Conservation (phyloP, 768 basidiomycete genomes). For the Boletus pseudopeckii region DNA sequence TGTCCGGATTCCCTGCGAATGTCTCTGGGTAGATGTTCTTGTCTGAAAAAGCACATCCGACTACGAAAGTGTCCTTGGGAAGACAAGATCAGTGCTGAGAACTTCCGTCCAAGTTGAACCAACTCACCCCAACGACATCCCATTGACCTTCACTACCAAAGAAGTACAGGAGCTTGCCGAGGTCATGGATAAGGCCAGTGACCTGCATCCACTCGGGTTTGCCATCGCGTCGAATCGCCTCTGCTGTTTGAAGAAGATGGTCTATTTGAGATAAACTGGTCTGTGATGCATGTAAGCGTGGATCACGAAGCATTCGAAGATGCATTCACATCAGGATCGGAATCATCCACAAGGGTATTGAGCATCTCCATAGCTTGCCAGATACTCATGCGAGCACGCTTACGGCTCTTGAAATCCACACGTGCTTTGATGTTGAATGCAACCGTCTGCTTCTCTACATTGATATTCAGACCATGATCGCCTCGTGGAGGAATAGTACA, state of each 20-base stretch:
- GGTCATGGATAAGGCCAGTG: conserved; percentile 82
- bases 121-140: conserved; percentile 85
- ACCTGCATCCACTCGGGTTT: conserved; percentile 94
- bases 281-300: conserved; percentile 35
- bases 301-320: background rate
- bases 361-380: conserved; percentile 89
- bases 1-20: conserved; percentile 72
- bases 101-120: background rate
- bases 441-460: conserved; percentile 79
- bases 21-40: conserved; percentile 80
- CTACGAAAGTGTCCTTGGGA: conserved; percentile 68
- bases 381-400: conserved; percentile 73
- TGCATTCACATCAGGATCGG: conserved; percentile 73
- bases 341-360: conserved; percentile 84
- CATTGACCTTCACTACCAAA: conserved; percentile 89
- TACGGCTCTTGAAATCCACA: conserved; percentile 63
- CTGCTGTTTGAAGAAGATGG: conserved; percentile 89
- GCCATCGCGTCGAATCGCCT: conserved; percentile 80
- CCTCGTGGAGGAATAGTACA: background rate
- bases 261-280: conserved; percentile 82
- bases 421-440: conserved; percentile 80
- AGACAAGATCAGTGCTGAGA: conserved; percentile 2
- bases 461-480: background rate
- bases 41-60: conserved; percentile 84
- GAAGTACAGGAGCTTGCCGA: conserved; percentile 82